Evolutionary conservation across 2,329 filamentous ascomycete species (phyloP), one percentile per base, ranked within the genome.

Genomic region (Colletotrichum sojae): DNA sequence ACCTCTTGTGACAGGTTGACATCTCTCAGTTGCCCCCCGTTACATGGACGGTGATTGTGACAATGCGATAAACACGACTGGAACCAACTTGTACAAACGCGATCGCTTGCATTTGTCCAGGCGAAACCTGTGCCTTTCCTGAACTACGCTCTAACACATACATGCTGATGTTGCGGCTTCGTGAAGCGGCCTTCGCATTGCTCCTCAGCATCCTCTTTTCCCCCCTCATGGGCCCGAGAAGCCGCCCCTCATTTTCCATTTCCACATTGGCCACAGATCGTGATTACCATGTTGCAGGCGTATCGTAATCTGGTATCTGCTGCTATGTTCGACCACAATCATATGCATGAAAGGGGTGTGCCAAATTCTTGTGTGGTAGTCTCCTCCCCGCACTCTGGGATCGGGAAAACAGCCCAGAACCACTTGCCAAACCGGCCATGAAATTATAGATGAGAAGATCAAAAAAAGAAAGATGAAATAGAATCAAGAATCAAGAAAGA

Each of bases 401-500:
- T 63, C 39, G 67, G 58, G 63, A 68, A 63, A 68, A 67, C 52
- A 63, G 48, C 58, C 56, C 57, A 52, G 53, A 46, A 68, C 64
- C 67, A 68, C 64, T 45, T 67, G 52, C 63, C 57, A 63, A 70
- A 70, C 31, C 40, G 67, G 67, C 54, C 22, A 68, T 31, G 45
- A 69, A 70, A 68, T 70, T 70, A 70, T 70, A 70, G 64, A 63
- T 63, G 57, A 70, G 57, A 65, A 65, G 53, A 70, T 58, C 45
- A 52, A 68, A 46, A 65, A 48, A 67, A 54, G 43, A 67, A 67
- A 54, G 40, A 70, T 68, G 57, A 70, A 69, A 70, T 63, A 63
- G 64, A 71, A 70, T 20, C 63, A 68, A 64, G 66, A 71, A 69
- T 62, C 69, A 69, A 62, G 62, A 25, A 43, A 59, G 65, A 71